Evolutionary conservation across 2,329 filamentous ascomycete genomes (phyloP).

Genomic region (Macrophomina tecta): DNA sequence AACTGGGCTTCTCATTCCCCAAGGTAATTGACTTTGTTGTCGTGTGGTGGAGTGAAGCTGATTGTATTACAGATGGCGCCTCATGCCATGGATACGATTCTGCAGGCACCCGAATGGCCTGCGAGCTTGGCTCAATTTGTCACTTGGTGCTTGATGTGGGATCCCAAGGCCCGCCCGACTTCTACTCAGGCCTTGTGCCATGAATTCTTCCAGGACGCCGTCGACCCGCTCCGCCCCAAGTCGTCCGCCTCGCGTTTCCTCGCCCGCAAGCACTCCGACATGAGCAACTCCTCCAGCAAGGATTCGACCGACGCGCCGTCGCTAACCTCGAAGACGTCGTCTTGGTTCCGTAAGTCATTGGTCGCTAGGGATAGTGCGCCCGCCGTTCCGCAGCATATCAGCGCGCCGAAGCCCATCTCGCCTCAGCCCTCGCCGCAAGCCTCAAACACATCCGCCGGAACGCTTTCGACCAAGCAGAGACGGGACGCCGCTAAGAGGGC

Average conservation of each 20-base stretch:
- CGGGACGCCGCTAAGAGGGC: conserved; percentile 77
- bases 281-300: conserved; percentile 68
- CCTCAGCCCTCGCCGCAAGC: conserved; percentile 51
- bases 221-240: conserved; percentile 91
- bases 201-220: conserved; percentile 91
- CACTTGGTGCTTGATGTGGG: conserved; percentile 99
- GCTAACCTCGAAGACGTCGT: conserved; percentile 77
- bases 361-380: conserved; percentile 77
- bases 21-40: conserved; percentile 58
- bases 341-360: conserved; percentile 95
- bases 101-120: conserved; percentile 91
- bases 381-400: conserved; percentile 56
- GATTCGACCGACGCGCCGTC: conserved; percentile 65
- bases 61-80: conserved; percentile 77
- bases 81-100: conserved; percentile 92
- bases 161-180: conserved; percentile 88
- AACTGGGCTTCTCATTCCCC: conserved; percentile 97
- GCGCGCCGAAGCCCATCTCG: conserved; percentile 48
- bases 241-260: conserved; percentile 84
- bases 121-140: conserved; percentile 87
- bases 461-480: conserved; percentile 57
- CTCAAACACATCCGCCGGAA: conserved; percentile 51
- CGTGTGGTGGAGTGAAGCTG: conserved; percentile 23
- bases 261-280: conserved; percentile 87
- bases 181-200: conserved; percentile 93